A percentile compares a stretch with the other conserved stretches of the same genome.
Conservation (phyloP, 495 filamentous ascomycete species). For the Podospora appendiculata region DNA sequence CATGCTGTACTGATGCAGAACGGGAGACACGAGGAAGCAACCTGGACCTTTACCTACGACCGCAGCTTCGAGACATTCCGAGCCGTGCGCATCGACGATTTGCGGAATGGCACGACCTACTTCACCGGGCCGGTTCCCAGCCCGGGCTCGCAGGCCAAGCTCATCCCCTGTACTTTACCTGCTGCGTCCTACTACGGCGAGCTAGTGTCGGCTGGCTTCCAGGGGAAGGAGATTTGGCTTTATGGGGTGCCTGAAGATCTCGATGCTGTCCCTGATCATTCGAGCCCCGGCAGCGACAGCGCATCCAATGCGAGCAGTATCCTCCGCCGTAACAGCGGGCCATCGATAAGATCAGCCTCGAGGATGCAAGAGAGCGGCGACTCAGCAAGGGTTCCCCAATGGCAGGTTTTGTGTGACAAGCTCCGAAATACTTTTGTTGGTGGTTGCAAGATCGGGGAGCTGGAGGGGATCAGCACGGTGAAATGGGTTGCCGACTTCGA, state of each 20-base stretch:
- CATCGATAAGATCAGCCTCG: slow-evolving; percentile 25
- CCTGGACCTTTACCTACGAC: slow-evolving; percentile 77
- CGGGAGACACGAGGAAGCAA: slow-evolving; percentile 61
- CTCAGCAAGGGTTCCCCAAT: slow-evolving; percentile 46
- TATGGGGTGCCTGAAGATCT: slow-evolving; percentile 73
- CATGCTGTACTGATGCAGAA: slow-evolving; percentile 67
- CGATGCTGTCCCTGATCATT: slow-evolving; percentile 43
- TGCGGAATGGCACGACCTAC: slow-evolving; percentile 69
- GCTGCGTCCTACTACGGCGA: slow-evolving; percentile 60
- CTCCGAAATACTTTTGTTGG: slow-evolving; percentile 55
- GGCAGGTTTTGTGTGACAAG: slow-evolving; percentile 62
- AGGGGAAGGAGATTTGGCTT: slow-evolving; percentile 65
- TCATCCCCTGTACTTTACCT: slow-evolving; percentile 61
- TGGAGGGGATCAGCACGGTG: slow-evolving; percentile 50
- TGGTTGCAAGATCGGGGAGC: slow-evolving; percentile 48
- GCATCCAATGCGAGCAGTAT: slow-evolving; percentile 16
- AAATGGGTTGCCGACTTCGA: slow-evolving; percentile 53
- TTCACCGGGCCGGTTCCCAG: slow-evolving; percentile 63
- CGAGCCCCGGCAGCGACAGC: slow-evolving; percentile 19
- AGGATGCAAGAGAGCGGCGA: slow-evolving; percentile 27
- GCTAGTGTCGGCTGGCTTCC: slow-evolving; percentile 68
- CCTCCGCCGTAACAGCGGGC: slow-evolving; percentile 33
- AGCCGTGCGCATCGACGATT: slow-evolving; percentile 64
- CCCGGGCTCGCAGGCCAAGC: slow-evolving; percentile 30
- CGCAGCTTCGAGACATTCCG: slow-evolving; percentile 67